Evolutionary conservation across 2,329 filamentous ascomycete genomes (phyloP).

Genomic region (Colletotrichum plurivorum): DNA sequence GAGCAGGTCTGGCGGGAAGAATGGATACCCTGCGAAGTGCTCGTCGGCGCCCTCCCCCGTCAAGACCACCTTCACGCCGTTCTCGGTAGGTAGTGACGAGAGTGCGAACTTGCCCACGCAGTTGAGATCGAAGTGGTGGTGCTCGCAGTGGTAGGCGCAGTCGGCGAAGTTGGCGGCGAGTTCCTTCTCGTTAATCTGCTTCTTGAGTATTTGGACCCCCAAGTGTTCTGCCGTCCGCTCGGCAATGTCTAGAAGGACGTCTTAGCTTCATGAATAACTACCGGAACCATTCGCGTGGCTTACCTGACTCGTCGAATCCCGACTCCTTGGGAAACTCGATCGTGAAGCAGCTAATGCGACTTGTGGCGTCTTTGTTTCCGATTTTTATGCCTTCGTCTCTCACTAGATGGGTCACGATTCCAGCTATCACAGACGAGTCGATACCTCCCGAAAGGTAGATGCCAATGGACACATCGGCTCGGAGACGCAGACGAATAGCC

Average conservation of each 20-base stretch:
- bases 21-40: constrained; percentile 66
- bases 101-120: constrained; percentile 65
- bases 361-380: constrained; percentile 52
- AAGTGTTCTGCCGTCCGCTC: constrained; percentile 46
- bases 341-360: constrained; percentile 57
- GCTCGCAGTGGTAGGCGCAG: constrained; percentile 49
- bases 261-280: neutral
- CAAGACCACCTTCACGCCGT: constrained; percentile 67
- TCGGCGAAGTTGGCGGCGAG: constrained; percentile 49
- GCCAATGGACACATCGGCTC: constrained; percentile 70
- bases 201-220: constrained; percentile 46
- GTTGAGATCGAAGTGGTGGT: constrained; percentile 62
- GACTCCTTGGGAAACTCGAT: constrained; percentile 65
- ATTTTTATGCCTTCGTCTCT: constrained; percentile 60
- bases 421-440: constrained; percentile 69
- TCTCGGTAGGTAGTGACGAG: constrained; percentile 57
- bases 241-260: neutral
- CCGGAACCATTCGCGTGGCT: neutral
- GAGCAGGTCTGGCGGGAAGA: constrained; percentile 62
- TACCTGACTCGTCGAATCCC: constrained; percentile 64
- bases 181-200: constrained; percentile 44
- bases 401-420: constrained; percentile 66
- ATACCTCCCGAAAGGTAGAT: constrained; percentile 71
- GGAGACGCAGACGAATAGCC: constrained; percentile 64
- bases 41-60: constrained; percentile 68